A percentile compares a stretch with the other conserved stretches of the same genome.
Conservation (phyloP, 2,329 filamentous ascomycete genomes). For the Sporothrix humicola region DNA sequence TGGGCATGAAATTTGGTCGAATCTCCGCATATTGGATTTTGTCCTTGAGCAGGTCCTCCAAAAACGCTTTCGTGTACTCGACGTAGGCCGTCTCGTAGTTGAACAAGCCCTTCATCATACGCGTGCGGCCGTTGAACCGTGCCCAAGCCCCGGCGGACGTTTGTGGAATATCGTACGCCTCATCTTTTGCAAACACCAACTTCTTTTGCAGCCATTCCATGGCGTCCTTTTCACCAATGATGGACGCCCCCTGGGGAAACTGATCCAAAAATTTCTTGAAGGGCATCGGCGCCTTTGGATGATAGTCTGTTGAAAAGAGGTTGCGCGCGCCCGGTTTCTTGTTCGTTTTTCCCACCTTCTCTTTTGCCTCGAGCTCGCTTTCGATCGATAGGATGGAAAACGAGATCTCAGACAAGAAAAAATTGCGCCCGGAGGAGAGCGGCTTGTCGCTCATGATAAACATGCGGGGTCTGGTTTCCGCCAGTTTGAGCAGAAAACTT, state of each 20-base stretch:
- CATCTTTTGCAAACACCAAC: slow-evolving; percentile 65
- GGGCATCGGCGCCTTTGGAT: slow-evolving; percentile 50
- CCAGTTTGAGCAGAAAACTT: slow-evolving; percentile 61
- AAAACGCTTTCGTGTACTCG: slow-evolving; percentile 63
- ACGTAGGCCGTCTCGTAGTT: slow-evolving; percentile 69
- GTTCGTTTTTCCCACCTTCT: slow-evolving; percentile 35
- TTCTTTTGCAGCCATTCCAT: slow-evolving; percentile 66
- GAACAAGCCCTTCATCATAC: slow-evolving; percentile 74
- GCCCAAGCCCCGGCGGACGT: slow-evolving; percentile 61
- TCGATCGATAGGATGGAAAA: slow-evolving; percentile 58
- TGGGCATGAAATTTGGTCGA: slow-evolving; percentile 69
- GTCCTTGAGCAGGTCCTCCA: slow-evolving; percentile 67
- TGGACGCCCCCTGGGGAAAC: slow-evolving; percentile 39
- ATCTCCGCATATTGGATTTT: slow-evolving; percentile 75
- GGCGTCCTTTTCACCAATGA: slow-evolving; percentile 39
- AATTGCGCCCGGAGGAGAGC: slow-evolving; percentile 51
- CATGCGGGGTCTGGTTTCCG: slow-evolving; percentile 66
- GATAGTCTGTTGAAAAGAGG: slow-evolving; percentile 59
- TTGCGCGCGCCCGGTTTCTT: slow-evolving; percentile 43
- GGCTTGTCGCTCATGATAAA: slow-evolving; percentile 68
- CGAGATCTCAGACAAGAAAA: slow-evolving; percentile 63
- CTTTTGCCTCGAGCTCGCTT: slow-evolving; percentile 30
- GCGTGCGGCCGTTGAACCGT: slow-evolving; percentile 70
- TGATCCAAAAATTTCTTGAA: slow-evolving; percentile 51
- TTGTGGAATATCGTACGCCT: slow-evolving; percentile 60